Conservation (phyloP, 768 basidiomycete genomes). For the Pulveroboletus sp. region DNA sequence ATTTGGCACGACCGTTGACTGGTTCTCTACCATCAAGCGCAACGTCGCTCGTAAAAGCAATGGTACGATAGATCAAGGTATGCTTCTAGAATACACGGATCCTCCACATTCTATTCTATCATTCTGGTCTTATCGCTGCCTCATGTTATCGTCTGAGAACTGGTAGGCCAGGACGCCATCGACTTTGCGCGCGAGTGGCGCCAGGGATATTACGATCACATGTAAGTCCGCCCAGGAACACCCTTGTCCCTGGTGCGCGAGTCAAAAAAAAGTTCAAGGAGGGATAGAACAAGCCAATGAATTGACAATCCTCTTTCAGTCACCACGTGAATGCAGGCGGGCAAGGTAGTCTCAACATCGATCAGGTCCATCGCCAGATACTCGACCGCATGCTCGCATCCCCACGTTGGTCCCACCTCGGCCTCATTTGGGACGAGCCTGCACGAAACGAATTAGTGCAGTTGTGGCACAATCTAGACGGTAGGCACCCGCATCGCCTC, state of each 20-base stretch:
- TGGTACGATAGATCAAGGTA: slow-evolving; percentile 14
- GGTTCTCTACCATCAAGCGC: slow-evolving; percentile 25
- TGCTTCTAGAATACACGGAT: not conserved
- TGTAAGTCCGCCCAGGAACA: slow-evolving; percentile 11
- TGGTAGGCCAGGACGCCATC: slow-evolving; percentile 20
- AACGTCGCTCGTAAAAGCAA: slow-evolving; percentile 13
- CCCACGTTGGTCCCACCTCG: slow-evolving; percentile 51
- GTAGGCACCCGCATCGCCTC: slow-evolving; percentile 26
- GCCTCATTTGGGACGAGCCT: slow-evolving; percentile 39
- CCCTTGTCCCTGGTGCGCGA: too few relatives aligned
- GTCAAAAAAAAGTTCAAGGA: too few relatives aligned
- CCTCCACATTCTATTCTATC: too few relatives aligned
- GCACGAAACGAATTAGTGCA: slow-evolving; percentile 45
- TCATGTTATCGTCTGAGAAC: too few relatives aligned
- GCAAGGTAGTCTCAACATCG: slow-evolving; percentile 48
- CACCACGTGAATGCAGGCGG: slow-evolving; percentile 43
- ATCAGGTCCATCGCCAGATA: slow-evolving; percentile 58
- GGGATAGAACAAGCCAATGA: too few relatives aligned
- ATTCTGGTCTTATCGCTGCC: not conserved
- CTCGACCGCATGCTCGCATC: slow-evolving; percentile 53
- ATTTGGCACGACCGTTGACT: slow-evolving; percentile 52
- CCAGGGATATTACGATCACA: slow-evolving; percentile 38
- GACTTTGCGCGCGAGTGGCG: slow-evolving; percentile 60
- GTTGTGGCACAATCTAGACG: slow-evolving; percentile 60
- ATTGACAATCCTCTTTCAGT: slow-evolving; percentile 24